Base-by-base conservation (phyloP, 2,329 filamentous ascomycete genomes). In the Monilinia fructigena region DNA sequence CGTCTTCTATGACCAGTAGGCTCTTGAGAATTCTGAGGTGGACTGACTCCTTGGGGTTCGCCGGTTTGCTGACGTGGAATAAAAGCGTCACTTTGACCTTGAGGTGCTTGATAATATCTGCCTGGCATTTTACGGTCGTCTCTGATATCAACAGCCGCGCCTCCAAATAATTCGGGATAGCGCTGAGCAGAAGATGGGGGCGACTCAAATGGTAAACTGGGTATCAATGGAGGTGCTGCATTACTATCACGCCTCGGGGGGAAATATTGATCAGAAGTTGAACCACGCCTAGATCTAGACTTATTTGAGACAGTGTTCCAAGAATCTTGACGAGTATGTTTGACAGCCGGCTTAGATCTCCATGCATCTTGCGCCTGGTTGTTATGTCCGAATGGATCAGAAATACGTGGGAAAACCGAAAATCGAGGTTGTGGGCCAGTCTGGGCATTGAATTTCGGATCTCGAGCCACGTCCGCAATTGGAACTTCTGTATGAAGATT, bases 151-250 rank as follows among this genome's bases (percentile, higher is more conserved):
- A 68, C 67, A 52, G 67, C 65, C 11, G 69, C 72, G 20, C 75
- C 71, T 55, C 76, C 76, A 70, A 85, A 83, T 18, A 83, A 76
- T n/a, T 78, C 76, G 3, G 82, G 82, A 67, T 80, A 85, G 55
- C 82, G 78, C 68, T 81, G 78, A 11, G 83, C 80, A 5, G 83
- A 82, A 4, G 82, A 82, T 7, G 83, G 83, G 7, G 83, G 83
- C 48, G 81, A 76, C 68, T 79, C 78, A n/a, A 77, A 73, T 12
- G 69, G 61, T 23, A 68, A 71, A 60, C n/a, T 20, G 6, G 28
- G 31, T 31, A 42, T 60, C 18, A 45, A 28, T 16, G 63, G 63
- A 18, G 69, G 71, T 0, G 48, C 23, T 48, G 54, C 54, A 26
- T 20, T 52, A 18, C 31, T 40, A 38, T 65, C 35, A 28, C 23